A percentile compares a stretch with the other conserved stretches of the same genome.
phyloP scores from a whole-genome alignment of 371 early-diverging fungal genomes.

The Coemansia sp. region DNA sequence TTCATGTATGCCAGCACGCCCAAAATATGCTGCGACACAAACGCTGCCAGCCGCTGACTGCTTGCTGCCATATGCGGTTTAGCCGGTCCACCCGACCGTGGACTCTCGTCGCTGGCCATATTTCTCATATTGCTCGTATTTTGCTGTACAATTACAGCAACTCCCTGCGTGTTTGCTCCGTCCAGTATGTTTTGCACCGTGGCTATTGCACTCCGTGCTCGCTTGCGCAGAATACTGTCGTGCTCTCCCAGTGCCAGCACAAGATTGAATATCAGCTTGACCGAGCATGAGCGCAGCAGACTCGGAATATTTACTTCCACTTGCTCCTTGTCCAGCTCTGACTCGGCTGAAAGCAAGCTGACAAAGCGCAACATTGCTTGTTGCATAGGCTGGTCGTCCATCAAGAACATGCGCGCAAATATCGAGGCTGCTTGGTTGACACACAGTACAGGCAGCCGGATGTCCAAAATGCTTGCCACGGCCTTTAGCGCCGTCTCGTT shows the following conservation, averaged over 20 bases:
- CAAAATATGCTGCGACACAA: conserved; percentile 53
- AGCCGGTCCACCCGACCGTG: conserved; percentile 6
- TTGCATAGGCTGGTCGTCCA: conserved; percentile 51
- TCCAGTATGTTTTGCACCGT: conserved; percentile 37
- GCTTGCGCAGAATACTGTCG: conserved; percentile 26
- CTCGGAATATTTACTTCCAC: conserved; percentile 48
- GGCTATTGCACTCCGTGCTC: conserved; percentile 42
- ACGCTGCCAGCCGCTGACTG: conserved; percentile 22
- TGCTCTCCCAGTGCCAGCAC: conserved; percentile 43
- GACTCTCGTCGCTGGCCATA: conserved; percentile 17
- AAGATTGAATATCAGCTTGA: conserved; percentile 44
- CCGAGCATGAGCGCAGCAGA: conserved; percentile 42
- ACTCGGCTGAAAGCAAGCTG: conserved; percentile 33
- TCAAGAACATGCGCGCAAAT: conserved; percentile 42
- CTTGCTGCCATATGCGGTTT: not conserved
- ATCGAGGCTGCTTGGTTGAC: conserved; percentile 46
- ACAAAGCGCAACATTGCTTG: conserved; percentile 42
- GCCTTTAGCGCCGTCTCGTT: conserved; percentile 27
- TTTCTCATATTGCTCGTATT: conserved; percentile 21
- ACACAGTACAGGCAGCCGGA: conserved; percentile 39
- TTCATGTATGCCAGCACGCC: conserved; percentile 57
- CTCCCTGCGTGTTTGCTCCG: conserved; percentile 16
- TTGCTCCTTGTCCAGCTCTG: conserved; percentile 16
- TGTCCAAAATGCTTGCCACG: conserved; percentile 30
- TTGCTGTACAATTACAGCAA: conserved; percentile 36